A percentile compares a stretch with the other conserved stretches of the same genome.
phyloP scores from a whole-genome alignment of 108 stramenopile species.

The Stephanodiscus triporus region DNA sequence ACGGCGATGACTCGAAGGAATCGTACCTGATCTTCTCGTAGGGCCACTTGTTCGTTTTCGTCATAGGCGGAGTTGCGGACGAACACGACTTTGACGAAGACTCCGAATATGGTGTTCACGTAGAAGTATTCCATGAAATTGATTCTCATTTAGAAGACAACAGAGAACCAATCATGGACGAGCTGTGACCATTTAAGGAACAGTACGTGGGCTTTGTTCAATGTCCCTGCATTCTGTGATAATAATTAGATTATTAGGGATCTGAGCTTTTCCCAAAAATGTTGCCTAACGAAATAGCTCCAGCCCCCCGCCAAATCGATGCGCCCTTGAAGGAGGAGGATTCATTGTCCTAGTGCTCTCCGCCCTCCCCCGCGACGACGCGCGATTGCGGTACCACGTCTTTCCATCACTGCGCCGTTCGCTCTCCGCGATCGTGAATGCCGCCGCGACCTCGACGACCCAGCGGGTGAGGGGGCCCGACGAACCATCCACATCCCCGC shows the following conservation, averaged over 20 bases:
- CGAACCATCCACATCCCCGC: not conserved
- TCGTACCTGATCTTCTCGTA: conserved; percentile 64
- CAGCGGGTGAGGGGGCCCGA: not conserved
- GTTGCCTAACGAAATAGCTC: no score
- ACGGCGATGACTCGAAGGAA: conserved; percentile 15
- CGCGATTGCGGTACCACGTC: not conserved
- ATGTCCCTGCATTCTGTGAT: no score
- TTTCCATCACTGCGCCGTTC: not conserved
- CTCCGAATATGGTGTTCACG: not conserved
- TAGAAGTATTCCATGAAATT: not conserved
- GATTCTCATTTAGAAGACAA: no score
- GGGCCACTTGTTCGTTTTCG: conserved; percentile 72
- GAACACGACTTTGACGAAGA: conserved; percentile 16
- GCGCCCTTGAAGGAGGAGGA: no score
- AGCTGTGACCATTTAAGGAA: no score
- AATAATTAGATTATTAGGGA: no score
- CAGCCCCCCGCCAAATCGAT: no score
- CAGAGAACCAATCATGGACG: not conserved
- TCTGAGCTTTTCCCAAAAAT: no score
- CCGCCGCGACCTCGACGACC: not conserved
- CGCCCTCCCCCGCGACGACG: no score
- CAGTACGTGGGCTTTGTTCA: no score
- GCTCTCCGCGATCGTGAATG: not conserved
- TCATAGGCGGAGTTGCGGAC: conserved; percentile 11
- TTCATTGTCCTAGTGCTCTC: no score